A percentile compares a stretch with the other conserved stretches of the same genome.
phyloP scores from a whole-genome alignment of 2,329 filamentous ascomycete genomes.

The Blastomyces parvus region DNA sequence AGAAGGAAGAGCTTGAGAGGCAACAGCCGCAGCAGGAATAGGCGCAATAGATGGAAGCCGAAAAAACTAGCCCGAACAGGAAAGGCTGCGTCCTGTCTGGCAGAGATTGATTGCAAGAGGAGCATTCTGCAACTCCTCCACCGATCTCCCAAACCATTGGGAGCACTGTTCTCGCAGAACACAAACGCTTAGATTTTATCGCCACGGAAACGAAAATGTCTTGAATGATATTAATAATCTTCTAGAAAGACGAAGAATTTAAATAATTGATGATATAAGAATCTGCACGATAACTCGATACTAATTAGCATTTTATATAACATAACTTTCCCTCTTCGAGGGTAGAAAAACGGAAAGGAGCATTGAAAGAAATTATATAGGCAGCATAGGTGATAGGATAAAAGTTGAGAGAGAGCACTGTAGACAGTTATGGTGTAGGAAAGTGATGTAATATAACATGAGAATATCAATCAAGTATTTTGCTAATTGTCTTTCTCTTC shows the following conservation, averaged over 20 bases:
- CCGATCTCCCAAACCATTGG: neutral
- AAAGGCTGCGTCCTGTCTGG: neutral
- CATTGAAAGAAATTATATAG: neutral
- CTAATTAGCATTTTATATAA: neutral
- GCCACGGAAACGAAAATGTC: neutral
- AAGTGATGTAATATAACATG: neutral
- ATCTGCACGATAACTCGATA: neutral
- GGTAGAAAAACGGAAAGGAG: neutral
- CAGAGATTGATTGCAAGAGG: neutral
- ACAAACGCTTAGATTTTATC: neutral
- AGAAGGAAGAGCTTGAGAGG: conserved; percentile 44
- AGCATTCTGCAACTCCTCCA: neutral
- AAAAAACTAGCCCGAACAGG: neutral
- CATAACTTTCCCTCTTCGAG: neutral
- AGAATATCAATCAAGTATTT: neutral
- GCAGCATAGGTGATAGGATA: neutral
- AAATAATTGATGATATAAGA: neutral
- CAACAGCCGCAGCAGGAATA: neutral
- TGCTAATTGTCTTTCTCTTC: neutral
- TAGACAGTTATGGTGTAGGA: neutral
- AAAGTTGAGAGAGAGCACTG: neutral
- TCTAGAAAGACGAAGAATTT: neutral
- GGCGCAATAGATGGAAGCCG: neutral
- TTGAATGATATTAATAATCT: neutral
- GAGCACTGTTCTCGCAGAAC: neutral